Evolutionary conservation across 202 grass and related monocot genomes (phyloP).

Genomic region (Schoenoplectus tabernaemontani): DNA sequence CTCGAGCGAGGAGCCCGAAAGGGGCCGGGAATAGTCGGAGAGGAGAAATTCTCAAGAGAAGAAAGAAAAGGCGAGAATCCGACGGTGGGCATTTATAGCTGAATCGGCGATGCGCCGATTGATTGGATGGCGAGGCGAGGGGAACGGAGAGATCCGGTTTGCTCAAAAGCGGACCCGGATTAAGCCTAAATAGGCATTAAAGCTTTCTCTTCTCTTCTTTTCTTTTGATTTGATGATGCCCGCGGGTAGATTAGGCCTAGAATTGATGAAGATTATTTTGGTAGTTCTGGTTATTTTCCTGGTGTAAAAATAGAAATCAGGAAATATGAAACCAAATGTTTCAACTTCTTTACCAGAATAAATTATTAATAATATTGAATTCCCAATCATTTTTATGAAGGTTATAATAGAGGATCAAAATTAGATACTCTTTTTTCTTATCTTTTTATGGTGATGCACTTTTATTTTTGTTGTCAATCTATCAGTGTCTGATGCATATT

Average conservation of each 20-base stretch:
- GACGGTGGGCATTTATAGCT: background rate
- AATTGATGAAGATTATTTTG: background rate
- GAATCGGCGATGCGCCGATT: background rate
- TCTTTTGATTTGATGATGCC: too few species aligned
- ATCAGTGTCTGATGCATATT: background rate
- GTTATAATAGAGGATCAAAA: background rate
- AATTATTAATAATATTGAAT: too few species aligned
- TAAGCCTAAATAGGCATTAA: too few species aligned
- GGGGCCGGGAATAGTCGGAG: constrained; percentile 16
- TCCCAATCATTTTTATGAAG: too few species aligned
- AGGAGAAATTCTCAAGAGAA: constrained; percentile 10
- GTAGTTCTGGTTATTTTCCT: background rate
- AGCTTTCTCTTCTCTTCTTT: too few species aligned
- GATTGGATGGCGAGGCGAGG: constrained; percentile 8
- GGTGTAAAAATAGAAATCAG: background rate
- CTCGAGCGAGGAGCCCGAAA: background rate
- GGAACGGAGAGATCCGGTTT: constrained; percentile 16
- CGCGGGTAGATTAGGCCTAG: background rate
- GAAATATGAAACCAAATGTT: background rate
- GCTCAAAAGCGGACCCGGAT: constrained; percentile 2
- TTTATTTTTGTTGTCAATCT: background rate
- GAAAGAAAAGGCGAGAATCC: background rate
- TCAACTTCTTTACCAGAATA: too few species aligned
- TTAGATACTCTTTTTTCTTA: background rate
- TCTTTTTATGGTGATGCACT: background rate